Evolutionary conservation across 352 stramenopile species (phyloP), one percentile per base, ranked within the genome.

Genomic region (Saprolegnia diclina): DNA sequence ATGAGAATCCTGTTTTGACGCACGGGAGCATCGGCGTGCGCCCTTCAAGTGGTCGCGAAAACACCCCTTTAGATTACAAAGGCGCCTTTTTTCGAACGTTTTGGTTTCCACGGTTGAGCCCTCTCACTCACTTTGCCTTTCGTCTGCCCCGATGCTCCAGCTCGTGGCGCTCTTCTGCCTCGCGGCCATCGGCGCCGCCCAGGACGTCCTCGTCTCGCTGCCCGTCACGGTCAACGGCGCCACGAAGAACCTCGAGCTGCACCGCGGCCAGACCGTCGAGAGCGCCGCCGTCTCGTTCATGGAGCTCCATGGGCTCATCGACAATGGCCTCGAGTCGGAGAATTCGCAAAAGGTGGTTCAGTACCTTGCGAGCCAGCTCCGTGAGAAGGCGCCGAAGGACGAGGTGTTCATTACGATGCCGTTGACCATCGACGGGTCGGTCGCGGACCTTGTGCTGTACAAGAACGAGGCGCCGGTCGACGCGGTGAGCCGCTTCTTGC

Each of bases 131-230:
- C 14, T 45, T 45, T 45, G 38, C 38, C 7, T 45, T 45, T 14
- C 38, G 38, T 7, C 38, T 45, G 7, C 38, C 7, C 38, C 38
- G 7, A 45, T 45, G 38, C 7, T 16, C 7, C 38, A 16, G 7
- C 7, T 45, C 7, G 7, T 45, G 7, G 7, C 38, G 38, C 38
- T 45, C 7, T 14, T 45, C 14, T 7, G 7, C 7, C 38, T 45
- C 7, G 77, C 76, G 14, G 77, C 75, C 6, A 57, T 52, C 26
- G 69, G 42, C 0, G 32, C 55, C 2, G 46, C 45, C 5, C 24
- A 65, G 29, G 85, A 93, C 70, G 83, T 90, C 57, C 71, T 91
- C 35, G 40, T 93, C 72, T 88, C 83, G 35, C 76, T 91, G 74
- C 73, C 82, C 14, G 74, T 93, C 66, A 71, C 74, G 24, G 73